These are phyloP conservation scores for Cyclocybe cylindracea DNA, from an alignment of 768 basidiomycete genomes.

Conservation along the genomic window DNA sequence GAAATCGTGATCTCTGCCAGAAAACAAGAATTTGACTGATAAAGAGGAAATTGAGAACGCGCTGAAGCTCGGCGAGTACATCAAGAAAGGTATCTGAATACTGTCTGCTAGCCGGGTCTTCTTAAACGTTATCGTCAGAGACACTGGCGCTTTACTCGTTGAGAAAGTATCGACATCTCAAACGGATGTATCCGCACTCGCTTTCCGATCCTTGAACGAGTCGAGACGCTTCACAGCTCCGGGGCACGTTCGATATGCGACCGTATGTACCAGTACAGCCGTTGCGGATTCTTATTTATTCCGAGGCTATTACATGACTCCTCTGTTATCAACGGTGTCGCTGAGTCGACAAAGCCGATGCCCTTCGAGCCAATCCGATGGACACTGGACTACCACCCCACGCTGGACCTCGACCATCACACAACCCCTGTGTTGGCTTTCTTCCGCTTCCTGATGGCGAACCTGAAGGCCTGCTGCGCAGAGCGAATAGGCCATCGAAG, in stretches of 20 bases:
- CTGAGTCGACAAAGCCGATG: too few species aligned
- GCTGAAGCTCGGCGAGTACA: conserved; percentile 75
- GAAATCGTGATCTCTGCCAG: conserved; percentile 33
- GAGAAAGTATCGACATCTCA: conserved; percentile 81
- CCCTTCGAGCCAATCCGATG: not conserved
- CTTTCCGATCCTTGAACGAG: conserved; percentile 7
- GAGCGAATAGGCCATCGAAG: conserved; percentile 14
- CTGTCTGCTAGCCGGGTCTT: not conserved
- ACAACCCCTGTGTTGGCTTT: conserved; percentile 1
- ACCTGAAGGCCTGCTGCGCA: not conserved
- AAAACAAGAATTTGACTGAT: conserved; percentile 66
- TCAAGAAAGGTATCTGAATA: conserved; percentile 70
- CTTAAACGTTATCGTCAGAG: conserved; percentile 41
- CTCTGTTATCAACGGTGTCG: too few species aligned
- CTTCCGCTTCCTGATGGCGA: not conserved
- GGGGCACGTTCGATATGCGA: too few species aligned
- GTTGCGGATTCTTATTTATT: too few species aligned
- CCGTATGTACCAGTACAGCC: too few species aligned
- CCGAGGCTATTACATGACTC: too few species aligned
- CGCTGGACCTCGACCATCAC: not conserved
- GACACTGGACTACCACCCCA: not conserved
- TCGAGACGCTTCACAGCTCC: too few species aligned
- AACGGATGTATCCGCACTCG: conserved; percentile 61
- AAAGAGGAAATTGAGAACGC: conserved; percentile 76
- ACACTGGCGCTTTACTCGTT: conserved; percentile 81